These are phyloP conservation scores for Anisodus acutangulus DNA, from an alignment of 257 asterid species.

Conservation along the genomic window DNA sequence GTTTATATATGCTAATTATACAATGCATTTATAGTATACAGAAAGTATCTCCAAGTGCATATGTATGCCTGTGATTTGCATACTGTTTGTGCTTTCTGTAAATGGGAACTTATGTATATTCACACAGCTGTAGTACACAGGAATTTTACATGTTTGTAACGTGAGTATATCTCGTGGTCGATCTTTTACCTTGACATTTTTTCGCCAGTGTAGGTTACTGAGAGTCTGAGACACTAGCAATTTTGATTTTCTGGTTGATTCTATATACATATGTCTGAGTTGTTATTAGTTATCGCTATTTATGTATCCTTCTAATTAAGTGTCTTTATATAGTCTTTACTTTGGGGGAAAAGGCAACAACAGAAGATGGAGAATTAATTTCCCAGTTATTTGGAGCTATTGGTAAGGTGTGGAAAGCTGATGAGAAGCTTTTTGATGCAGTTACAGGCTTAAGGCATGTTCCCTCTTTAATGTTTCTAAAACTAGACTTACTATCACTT, in stretches of 20 bases:
- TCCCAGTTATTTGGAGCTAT: constrained; percentile 76
- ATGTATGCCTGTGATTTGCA: neutral
- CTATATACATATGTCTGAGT: neutral
- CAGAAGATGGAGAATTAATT: constrained; percentile 76
- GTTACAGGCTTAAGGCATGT: constrained; percentile 82
- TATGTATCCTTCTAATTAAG: constrained; percentile 26
- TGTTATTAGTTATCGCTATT: neutral
- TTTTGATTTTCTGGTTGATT: constrained; percentile 6
- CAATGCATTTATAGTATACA: neutral
- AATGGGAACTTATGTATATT: constrained; percentile 1
- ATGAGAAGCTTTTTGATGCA: constrained; percentile 87
- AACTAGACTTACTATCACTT: neutral
- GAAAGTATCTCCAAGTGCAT: neutral
- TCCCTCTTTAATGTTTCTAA: constrained; percentile 25
- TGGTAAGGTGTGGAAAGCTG: constrained; percentile 94
- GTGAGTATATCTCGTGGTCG: neutral
- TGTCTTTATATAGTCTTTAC: constrained; percentile 59
- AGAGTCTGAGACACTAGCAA: neutral
- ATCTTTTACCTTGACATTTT: neutral
- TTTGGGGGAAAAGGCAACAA: constrained; percentile 71
- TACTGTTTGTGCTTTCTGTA: neutral
- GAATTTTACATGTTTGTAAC: neutral
- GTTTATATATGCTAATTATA: neutral
- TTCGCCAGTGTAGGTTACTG: neutral
- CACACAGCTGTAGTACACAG: neutral